Evolutionary conservation across 495 filamentous ascomycete species (phyloP), one percentile per base, ranked within the genome.

Genomic region (Wilcoxina mikolae): DNA sequence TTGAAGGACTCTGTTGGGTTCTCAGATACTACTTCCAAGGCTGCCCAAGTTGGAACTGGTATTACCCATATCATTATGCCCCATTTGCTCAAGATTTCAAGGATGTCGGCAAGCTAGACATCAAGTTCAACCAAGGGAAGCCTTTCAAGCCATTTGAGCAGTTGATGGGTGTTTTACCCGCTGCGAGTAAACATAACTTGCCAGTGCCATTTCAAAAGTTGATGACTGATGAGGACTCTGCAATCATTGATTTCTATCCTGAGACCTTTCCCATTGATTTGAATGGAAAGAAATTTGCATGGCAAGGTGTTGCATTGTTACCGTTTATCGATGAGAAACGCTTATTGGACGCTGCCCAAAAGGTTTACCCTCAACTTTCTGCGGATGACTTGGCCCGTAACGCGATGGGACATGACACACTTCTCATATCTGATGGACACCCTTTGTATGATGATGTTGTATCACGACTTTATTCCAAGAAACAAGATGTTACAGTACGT

Each of bases 1-100:
- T 88, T n/a, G 85, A 94, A 72, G 91, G 91, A 44, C 77, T 96
- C n/a, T 83, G 83, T 29, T 99, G 93, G 91, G 91, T 96, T n/a
- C 71, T 99, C 23, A 73, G 83, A 17, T 99, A 99, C 65, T 99
- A 99, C 68, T 93, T 95, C 67, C 91, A 99, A 68, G 91, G 93
- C 17, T 96, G 91, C 62, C 87, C 93, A 10, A 94, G 86, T 1
- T 96, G 93, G 91, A 90, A 83, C 48, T 99, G 91, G 91, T 99
- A 88, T 65, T 99, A 94, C 63, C 91, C 91, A 1, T 90, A 96
- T 65, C 91, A 99, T 67, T 99, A 99, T 64, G 93, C 91, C 3
- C 91, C 91, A 10, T 96, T 95, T 69, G 91, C 93, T 0, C 83
- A 87, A 42, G 91, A 99, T 68, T 99, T 99, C 66, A 80, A 81